These are phyloP conservation scores for Teunomyces barrocoloradensis DNA, from an alignment of 805 yeast genomes.

Conservation along the genomic window DNA sequence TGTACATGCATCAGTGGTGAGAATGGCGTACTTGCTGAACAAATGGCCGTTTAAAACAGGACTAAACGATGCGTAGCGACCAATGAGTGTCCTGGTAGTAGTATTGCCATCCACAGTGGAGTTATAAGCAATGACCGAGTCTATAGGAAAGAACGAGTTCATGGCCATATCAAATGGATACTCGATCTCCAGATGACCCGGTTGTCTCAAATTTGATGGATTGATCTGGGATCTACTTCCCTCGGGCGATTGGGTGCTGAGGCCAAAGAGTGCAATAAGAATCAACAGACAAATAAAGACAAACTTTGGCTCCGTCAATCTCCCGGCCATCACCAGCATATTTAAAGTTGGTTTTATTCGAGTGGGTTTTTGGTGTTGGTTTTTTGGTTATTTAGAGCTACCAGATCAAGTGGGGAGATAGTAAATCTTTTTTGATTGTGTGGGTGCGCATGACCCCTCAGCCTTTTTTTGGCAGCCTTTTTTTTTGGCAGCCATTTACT, in stretches of 20 bases:
- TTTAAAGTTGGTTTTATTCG: neutral
- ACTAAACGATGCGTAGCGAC: constrained; percentile 43
- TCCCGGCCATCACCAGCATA: constrained; percentile 4
- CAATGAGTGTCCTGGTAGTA: constrained; percentile 18
- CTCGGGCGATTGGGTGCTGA: neutral
- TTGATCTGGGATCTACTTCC: neutral
- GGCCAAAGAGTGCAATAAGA: constrained; percentile 8
- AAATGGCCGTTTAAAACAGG: constrained; percentile 27
- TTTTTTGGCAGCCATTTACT: neutral
- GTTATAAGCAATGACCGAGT: constrained; percentile 32
- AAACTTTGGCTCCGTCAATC: constrained; percentile 10
- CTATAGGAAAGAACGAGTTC: constrained; percentile 43
- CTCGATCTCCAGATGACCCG: constrained; percentile 16
- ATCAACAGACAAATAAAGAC: constrained; percentile 10
- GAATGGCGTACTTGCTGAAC: constrained; percentile 19
- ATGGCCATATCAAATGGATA: constrained; percentile 34
- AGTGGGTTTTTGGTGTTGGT: no score
- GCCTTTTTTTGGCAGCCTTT: neutral
- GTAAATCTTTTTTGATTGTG: neutral
- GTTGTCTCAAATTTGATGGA: neutral
- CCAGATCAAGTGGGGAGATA: neutral
- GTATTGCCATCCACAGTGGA: constrained; percentile 14
- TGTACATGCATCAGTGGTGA: neutral
- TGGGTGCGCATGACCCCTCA: neutral
- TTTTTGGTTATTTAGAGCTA: no score